A percentile compares a stretch with the other conserved stretches of the same genome.
Evolutionary conservation across 345 rosid genomes (phyloP).

Genomic region (Euphorbia tirucalli): DNA sequence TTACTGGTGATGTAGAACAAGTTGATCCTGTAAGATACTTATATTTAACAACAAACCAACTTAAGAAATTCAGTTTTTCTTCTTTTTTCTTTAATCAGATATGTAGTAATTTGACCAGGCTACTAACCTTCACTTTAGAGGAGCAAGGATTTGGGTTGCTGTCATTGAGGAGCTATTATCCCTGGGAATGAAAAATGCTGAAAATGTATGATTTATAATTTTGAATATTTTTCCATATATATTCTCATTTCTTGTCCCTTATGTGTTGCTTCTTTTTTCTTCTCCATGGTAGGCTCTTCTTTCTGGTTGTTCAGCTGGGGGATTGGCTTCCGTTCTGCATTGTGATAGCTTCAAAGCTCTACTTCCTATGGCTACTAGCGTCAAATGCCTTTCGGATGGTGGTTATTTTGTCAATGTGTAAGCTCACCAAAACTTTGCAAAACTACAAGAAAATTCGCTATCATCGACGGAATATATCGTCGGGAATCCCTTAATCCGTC

Average conservation of each 20-base stretch:
- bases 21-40: slow-evolving; percentile 61
- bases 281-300: slow-evolving; percentile 64
- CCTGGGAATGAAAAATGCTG: slow-evolving; percentile 84
- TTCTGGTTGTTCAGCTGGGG: slow-evolving; percentile 97
- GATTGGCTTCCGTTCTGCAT: slow-evolving; percentile 80
- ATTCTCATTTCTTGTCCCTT: too few relatives aligned
- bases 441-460: too few relatives aligned
- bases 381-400: slow-evolving; percentile 93
- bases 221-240: not conserved
- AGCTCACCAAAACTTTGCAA: slow-evolving; percentile 26
- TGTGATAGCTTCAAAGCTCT: slow-evolving; percentile 80
- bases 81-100: slow-evolving; percentile 30
- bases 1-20: slow-evolving; percentile 76
- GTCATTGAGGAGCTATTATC: slow-evolving; percentile 68
- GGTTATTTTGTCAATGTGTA: slow-evolving; percentile 88
- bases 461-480: too few relatives aligned
- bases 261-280: not conserved
- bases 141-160: slow-evolving; percentile 78
- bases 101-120: slow-evolving; percentile 55
- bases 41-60: not conserved
- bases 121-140: slow-evolving; percentile 93
- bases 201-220: slow-evolving; percentile 44
- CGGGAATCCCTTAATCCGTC: too few relatives aligned
- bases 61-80: not conserved
- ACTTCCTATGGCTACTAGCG: slow-evolving; percentile 61